Conservation (phyloP, 2,329 filamentous ascomycete species). For the Trichophaea hybrida region DNA sequence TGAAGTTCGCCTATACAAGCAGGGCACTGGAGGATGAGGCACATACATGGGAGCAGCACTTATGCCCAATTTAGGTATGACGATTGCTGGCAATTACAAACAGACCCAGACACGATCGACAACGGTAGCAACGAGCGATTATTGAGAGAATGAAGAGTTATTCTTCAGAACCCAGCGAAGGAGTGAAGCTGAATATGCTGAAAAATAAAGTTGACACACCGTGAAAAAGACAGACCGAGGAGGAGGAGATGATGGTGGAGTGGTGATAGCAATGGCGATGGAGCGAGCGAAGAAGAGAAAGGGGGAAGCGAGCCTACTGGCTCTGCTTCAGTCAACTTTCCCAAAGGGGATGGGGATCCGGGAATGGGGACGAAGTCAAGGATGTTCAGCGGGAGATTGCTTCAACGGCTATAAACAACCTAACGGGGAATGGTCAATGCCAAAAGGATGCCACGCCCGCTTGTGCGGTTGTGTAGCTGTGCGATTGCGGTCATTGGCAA, state of each 20-base stretch:
- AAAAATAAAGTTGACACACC: conserved; percentile 26
- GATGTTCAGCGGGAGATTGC: neutral
- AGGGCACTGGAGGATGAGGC: neutral
- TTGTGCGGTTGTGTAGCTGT: too few species aligned
- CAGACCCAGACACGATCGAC: neutral
- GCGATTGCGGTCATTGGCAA: neutral
- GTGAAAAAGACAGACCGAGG: conserved; percentile 4
- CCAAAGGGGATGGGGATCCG: neutral
- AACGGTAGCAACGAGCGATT: conserved; percentile 1
- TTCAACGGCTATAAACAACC: neutral
- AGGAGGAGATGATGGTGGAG: conserved; percentile 15
- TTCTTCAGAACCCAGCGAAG: conserved; percentile 29
- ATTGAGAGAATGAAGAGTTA: conserved; percentile 28
- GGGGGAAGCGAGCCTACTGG: conserved; percentile 16
- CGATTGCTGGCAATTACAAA: neutral
- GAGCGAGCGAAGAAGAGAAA: conserved; percentile 7
- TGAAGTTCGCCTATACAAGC: neutral
- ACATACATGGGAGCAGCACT: neutral
- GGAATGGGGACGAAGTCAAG: too few species aligned
- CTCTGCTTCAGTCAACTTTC: neutral
- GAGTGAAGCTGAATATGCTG: conserved; percentile 26
- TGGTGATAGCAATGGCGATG: neutral
- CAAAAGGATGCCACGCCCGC: too few species aligned
- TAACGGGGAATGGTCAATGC: neutral
- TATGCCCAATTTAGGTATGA: neutral